Evolutionary conservation across 352 stramenopile species (phyloP).

Genomic region (Salisapilia sapeloensis): DNA sequence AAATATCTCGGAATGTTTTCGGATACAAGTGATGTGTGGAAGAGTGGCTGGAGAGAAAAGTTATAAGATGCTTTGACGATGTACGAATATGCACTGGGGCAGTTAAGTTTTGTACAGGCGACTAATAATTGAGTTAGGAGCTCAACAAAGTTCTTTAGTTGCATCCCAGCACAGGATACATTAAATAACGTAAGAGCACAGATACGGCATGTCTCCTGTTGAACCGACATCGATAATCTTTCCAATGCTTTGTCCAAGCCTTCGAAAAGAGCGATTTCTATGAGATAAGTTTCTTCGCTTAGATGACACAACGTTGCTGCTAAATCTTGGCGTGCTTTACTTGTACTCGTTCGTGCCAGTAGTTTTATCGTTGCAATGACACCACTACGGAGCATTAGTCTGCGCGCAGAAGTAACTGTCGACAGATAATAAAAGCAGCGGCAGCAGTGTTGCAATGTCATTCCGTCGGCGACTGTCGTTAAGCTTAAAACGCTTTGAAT

Average conservation of each 20-base stretch:
- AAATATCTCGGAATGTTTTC: conserved; percentile 55
- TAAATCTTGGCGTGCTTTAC: conserved; percentile 27
- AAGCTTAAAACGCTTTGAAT: conserved; percentile 38
- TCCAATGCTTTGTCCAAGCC: conserved; percentile 43
- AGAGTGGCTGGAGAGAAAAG: conserved; percentile 24
- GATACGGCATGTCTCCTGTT: conserved; percentile 46
- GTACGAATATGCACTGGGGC: conserved; percentile 10
- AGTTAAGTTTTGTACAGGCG: conserved; percentile 1
- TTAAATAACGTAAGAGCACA: conserved; percentile 55
- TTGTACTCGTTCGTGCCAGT: conserved; percentile 14
- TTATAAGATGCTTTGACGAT: conserved; percentile 67
- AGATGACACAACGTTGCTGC: conserved; percentile 46
- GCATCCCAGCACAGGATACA: conserved; percentile 26
- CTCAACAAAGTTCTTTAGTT: conserved; percentile 54
- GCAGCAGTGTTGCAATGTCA: conserved; percentile 45
- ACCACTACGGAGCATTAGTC: conserved; percentile 29
- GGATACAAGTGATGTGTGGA: conserved; percentile 33
- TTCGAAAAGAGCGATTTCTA: conserved; percentile 47
- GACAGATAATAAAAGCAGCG: conserved; percentile 51
- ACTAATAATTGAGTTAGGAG: conserved; percentile 39
- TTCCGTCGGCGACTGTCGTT: conserved; percentile 17
- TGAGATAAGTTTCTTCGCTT: conserved; percentile 31
- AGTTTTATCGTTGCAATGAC: conserved; percentile 26
- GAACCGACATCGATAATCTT: conserved; percentile 19
- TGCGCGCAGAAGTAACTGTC: conserved; percentile 14